These are phyloP conservation scores for Globisporangium echinulatum DNA, from an alignment of 352 stramenopile genomes.

Conservation along the genomic window DNA sequence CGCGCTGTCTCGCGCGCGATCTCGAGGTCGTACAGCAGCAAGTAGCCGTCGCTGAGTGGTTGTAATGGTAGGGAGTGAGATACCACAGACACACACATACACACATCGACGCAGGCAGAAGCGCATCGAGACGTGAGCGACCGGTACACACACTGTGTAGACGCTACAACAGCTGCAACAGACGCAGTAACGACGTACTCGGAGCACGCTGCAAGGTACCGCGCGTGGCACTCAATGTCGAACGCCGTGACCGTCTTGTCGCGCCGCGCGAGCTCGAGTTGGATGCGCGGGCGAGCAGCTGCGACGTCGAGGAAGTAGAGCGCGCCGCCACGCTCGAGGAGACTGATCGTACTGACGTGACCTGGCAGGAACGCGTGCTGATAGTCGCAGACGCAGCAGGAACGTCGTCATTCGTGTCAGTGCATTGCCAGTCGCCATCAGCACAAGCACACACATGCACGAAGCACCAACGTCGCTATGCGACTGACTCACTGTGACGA, in stretches of 20 bases:
- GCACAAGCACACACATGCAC: no score
- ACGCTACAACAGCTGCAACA: background rate
- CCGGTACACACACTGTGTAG: no score
- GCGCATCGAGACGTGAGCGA: no score
- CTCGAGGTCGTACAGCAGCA: constrained; percentile 79
- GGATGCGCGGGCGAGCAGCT: constrained; percentile 61
- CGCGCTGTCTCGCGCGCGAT: constrained; percentile 58
- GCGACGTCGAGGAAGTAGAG: constrained; percentile 73
- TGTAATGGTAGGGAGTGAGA: constrained; percentile 2
- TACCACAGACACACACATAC: background rate
- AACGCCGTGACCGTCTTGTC: constrained; percentile 51
- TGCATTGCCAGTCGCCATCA: background rate
- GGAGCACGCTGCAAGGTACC: constrained; percentile 61
- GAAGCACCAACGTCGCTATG: background rate
- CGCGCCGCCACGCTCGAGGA: constrained; percentile 59
- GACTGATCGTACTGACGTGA: constrained; percentile 47
- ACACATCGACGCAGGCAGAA: background rate
- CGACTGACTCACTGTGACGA: constrained; percentile 43
- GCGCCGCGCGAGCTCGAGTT: constrained; percentile 56
- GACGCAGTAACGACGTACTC: constrained; percentile 31
- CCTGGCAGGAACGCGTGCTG: constrained; percentile 68
- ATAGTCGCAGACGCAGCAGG: background rate
- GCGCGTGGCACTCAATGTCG: constrained; percentile 61
- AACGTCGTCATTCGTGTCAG: background rate
- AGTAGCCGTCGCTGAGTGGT: constrained; percentile 50